Percentiles rank a stretch among this genome's conserved stretches.
These are phyloP conservation scores for Moelleriella libera DNA, from an alignment of 2,329 filamentous ascomycete genomes.

Conservation along the genomic window DNA sequence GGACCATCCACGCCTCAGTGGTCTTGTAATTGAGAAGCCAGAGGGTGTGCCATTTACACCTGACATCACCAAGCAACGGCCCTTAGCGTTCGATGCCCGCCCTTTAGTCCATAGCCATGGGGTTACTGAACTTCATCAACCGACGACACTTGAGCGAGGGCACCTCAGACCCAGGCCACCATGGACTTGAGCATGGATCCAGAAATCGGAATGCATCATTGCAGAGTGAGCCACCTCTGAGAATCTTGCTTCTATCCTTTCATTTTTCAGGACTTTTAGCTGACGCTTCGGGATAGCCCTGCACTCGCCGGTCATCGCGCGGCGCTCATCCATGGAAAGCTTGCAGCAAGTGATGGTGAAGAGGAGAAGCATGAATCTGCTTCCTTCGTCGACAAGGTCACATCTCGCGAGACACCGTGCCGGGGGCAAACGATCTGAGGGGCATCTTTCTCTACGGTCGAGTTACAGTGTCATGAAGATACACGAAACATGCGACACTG, in stretches of 20 bases:
- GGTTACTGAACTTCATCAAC: slow-evolving; percentile 2
- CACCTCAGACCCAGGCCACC: background rate
- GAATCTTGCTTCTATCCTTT: too few species aligned
- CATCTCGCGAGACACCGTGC: background rate
- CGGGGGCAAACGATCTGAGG: background rate
- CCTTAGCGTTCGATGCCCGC: background rate
- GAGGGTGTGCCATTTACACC: background rate
- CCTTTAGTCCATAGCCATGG: slow-evolving; percentile 1
- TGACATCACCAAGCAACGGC: background rate
- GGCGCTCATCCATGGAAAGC: background rate
- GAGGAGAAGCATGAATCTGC: background rate
- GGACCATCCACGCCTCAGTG: background rate
- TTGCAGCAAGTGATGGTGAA: background rate
- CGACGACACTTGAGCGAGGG: background rate
- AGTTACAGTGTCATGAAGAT: background rate
- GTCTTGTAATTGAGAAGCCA: background rate
- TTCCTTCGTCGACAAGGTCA: background rate
- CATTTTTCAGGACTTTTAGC: too few species aligned
- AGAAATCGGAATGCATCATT: background rate
- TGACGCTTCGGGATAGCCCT: background rate
- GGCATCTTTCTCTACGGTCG: background rate
- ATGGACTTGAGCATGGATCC: background rate
- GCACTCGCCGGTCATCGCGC: background rate
- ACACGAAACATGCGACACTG: background rate
- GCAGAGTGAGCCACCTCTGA: background rate